Evolutionary conservation across 2,329 filamentous ascomycete species (phyloP), one percentile per base, ranked within the genome.

Genomic region (Fusarium goolgardi): DNA sequence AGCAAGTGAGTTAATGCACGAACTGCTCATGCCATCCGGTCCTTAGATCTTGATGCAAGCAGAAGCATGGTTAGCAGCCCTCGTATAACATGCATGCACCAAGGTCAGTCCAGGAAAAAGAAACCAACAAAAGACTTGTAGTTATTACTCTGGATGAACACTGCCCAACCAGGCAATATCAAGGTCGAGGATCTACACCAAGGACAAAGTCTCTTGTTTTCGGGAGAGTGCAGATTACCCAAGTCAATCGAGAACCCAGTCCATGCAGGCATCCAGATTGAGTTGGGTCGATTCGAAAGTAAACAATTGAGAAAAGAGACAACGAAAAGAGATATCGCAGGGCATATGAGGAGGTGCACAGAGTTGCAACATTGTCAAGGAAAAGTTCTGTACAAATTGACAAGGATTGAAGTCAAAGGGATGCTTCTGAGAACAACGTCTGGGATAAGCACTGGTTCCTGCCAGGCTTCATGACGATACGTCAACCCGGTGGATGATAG

Each of bases 141-240:
- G 15, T 31, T 10, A 29, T 27, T 23, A 7, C 13, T 25, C 15
- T 29, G 29, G 35, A 16, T 39, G 47, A 25, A 46, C 41, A 20
- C 27, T 50, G 21, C 35, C 39, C 18, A 25, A 39, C n/a, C 20
- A 53, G 49, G 23, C 57, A 34, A 20, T 8, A 29, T 65, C 21
- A 27, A 41, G 16, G 23, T 52, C 31, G 25, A 41, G 29, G 23
- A 44, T 47, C 18, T 23, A 51, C 31, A 41, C 25, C 41, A 37
- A 57, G 50, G 56, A 45, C 41, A 40, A 46, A 46, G 29, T 35
- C 50, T 53, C 37, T 46, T 49, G 54, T 53, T 34, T 27, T 53
- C 66, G 66, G 66, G 53, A 70, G 31, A 39, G 39, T 70, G 66
- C 66, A 69, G 66, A 69, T 35, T 53, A 63, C 29, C 34, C 29